Base-by-base conservation (phyloP, 768 basidiomycete species). In the Kwoniella sp. region DNA sequence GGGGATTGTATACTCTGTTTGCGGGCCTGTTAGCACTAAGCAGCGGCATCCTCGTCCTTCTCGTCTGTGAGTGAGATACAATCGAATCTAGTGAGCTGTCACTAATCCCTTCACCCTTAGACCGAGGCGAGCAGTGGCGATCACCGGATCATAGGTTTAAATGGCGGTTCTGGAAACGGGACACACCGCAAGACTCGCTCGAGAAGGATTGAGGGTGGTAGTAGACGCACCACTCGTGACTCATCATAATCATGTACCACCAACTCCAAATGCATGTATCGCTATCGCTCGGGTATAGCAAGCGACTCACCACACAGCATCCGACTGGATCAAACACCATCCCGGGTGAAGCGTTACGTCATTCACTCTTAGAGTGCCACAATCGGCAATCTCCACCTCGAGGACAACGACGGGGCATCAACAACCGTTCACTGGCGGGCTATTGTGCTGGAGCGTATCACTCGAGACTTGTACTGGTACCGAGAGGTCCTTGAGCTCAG, bases 1-100 rank as follows among this genome's bases (percentile, higher is more conserved):
- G 88, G 67, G 79, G 87, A 69, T 76, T 85, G 51, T 90, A 88
- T 68, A 84, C 85, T 0, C 77, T 87, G 2, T 85, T 81, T 75
- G 76, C 78, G 0, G 79, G 79, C 0, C 31, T 89, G 0, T 62
- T 87, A 64, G 56, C 80, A 1, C 37, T 83, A 26, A 79, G 78
- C 32, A 82, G 82, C 34, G 54, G 78, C 2, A 76, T 86, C 14
- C 77, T 86, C 19, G 56, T 85, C n/a, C 71, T 87, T 3, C 82
- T 86, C 2, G 76, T 79, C 53, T 73, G 73, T 75, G 82, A 82
- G 71, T 60, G 17, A n/a, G n/a, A n/a, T n/a, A n/a, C n/a, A n/a
- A n/a, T n/a, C n/a, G n/a, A n/a, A n/a, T n/a, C n/a, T n/a, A n/a
- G n/a, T n/a, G n/a, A n/a, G n/a, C n/a, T n/a, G n/a, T n/a, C n/a